Conservation (phyloP, 768 basidiomycete genomes). For the Leccinum rimulosum region DNA sequence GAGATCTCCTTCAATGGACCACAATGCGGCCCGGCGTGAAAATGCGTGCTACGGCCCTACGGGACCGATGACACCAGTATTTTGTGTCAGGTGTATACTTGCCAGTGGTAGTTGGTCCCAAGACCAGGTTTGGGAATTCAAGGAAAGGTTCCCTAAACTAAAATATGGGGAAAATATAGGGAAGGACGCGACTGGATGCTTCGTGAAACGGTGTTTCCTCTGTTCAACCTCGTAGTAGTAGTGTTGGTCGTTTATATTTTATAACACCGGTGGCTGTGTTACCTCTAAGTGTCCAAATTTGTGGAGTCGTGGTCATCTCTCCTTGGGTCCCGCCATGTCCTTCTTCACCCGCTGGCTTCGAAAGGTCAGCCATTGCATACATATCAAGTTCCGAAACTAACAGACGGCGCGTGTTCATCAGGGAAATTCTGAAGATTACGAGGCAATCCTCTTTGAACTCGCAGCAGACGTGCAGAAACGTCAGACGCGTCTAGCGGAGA, state of each 20-base stretch:
- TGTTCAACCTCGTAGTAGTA: not conserved
- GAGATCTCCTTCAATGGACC: not conserved
- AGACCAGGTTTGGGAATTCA: not conserved
- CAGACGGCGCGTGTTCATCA: not conserved
- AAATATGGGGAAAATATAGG: not conserved
- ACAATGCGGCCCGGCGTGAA: not conserved
- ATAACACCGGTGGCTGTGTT: slow-evolving; percentile 22
- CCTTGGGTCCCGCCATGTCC: slow-evolving; percentile 23
- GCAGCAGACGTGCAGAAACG: slow-evolving; percentile 70
- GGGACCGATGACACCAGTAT: not conserved
- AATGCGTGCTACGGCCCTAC: not conserved
- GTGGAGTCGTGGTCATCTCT: slow-evolving; percentile 6
- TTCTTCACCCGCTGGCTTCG: slow-evolving; percentile 29
- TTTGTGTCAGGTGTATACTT: not conserved
- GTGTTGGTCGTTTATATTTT: no score
- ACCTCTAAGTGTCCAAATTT: slow-evolving; percentile 14
- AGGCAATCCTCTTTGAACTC: slow-evolving; percentile 65
- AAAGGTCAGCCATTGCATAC: slow-evolving; percentile 18
- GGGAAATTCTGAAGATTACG: slow-evolving; percentile 60
- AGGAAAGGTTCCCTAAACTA: not conserved
- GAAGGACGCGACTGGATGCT: not conserved
- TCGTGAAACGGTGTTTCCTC: not conserved
- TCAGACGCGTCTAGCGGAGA: slow-evolving; percentile 72
- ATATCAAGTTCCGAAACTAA: not conserved
- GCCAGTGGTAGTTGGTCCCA: not conserved